Base-by-base conservation (phyloP, 331 rosid species). In the Ulmus americana region DNA sequence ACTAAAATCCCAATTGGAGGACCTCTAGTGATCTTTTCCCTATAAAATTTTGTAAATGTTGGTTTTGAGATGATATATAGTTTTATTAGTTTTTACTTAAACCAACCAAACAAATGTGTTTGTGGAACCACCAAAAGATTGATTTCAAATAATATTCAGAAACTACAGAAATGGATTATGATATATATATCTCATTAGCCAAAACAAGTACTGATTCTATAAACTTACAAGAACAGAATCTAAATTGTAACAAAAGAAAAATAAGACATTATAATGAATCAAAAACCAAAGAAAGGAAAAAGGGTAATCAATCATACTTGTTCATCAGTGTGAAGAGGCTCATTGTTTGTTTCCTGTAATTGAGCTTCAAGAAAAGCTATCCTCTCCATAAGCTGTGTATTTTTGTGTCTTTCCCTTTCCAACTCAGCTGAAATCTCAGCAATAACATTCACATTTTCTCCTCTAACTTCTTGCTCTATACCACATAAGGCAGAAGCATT, bases 351-450 rank as follows among this genome's bases (percentile, higher is more conserved):
- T 70, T 73, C 78, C 48, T 75, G 76, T 75, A 85, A 67, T 80
- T 81, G 90, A 62, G 91, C 81, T 82, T 91, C 97, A 13, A 91
- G 97, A 45, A 82, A 12, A 64, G 82, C 82, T 82, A 91, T 79
- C 76, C 80, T 85, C 77, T 82, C 85, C 88, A 72, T 42, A 43
- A 91, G 86, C 67, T 84, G 86, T 5, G 75, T 81, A 79, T 88
- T 91, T 75, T 78, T 91, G 81, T 83, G 82, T 64, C 81, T 81
- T 68, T 88, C 97, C 55, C 78, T 88, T 43, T 84, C 85, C 61
- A 91, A 76, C 74, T 84, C 88, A 4, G 80, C 88, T 8, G 87
- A 81, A 77, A 90, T 70, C 78, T 79, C 81, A 22, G 86, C 82
- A 65, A 83, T 63, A 70, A 68, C 76, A 74, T 65, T 63, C 47